Evolutionary conservation across 805 yeast genomes (phyloP).

Genomic region (Torulaspora microellipsoides): DNA sequence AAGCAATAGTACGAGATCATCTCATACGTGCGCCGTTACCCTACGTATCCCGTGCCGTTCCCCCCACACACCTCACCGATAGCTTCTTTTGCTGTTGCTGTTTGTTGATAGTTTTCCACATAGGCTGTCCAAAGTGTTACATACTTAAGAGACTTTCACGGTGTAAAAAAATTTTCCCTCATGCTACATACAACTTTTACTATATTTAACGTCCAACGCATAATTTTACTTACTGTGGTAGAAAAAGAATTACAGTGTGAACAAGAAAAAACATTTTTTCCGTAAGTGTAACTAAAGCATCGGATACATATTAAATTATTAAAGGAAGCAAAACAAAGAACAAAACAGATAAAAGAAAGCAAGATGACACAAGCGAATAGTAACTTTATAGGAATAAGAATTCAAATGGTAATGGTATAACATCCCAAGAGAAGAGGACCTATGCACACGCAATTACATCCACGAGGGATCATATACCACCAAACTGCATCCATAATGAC

Average conservation of each 20-base stretch:
- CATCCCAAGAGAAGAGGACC: no score
- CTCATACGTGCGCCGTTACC: no score
- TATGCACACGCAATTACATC: no score
- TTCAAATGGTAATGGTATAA: no score
- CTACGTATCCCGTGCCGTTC: no score
- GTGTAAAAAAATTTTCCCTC: slow-evolving; percentile 6
- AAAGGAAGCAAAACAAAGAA: slow-evolving; percentile 1
- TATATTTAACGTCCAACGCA: neutral
- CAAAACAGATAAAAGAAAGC: neutral
- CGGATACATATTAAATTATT: neutral
- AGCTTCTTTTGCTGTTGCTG: neutral
- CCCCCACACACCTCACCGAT: no score
- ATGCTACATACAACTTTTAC: slow-evolving; percentile 5
- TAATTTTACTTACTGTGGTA: neutral
- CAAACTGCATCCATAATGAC: no score
- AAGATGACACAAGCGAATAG: no score
- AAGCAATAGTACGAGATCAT: no score
- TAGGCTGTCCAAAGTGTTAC: slow-evolving; percentile 4
- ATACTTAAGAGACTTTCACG: slow-evolving; percentile 9
- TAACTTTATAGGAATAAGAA: no score
- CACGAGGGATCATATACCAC: no score
- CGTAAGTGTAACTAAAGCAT: slow-evolving; percentile 3
- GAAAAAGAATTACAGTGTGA: neutral
- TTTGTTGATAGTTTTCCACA: slow-evolving; percentile 10
- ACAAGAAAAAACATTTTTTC: neutral